Evolutionary conservation across 345 rosid species (phyloP), one percentile per base, ranked within the genome.

Genomic region (Eucalyptus curtisii): DNA sequence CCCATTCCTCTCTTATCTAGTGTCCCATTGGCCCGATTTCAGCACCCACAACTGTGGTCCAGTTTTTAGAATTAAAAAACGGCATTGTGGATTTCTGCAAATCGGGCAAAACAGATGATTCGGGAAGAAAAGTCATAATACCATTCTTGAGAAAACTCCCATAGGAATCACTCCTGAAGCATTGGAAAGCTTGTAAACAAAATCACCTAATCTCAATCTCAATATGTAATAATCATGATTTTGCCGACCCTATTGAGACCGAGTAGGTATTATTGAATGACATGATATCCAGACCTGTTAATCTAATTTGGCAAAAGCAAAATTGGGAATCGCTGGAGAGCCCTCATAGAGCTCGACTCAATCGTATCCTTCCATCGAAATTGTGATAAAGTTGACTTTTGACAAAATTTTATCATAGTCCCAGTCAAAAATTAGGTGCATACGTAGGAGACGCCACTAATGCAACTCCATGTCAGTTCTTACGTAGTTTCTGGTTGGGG

Each of bases 121-220:
- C 0, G 40, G 30, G 6, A 57, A 68, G 24, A 68, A 68, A 68
- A 16, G 22, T 31, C 42, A 31, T 37, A 1, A 17, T 68, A 33
- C 4, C 7, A 8, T 68, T 0, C 1, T 16, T 33, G 12, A 16
- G 1, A 33, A 68, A 33, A 33, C 7, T 33, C 7, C 24, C 2
- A 17, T 33, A 12, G 0, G 8, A 68, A 0, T 17, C 10, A 31
- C 8, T 68, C 13, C 1, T 1, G 7, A 4, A 37, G 7, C 3
- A 0, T 30, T 14, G 2, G 1, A 68, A 31, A 68, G 12, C 5
- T 68, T 19, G 6, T 17, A 24, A 68, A 2, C 24, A 68, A 33
- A 33, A 68, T 37, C 24, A 68, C 25, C 4, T 33, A 3, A 68
- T 68, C 44, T 68, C 44, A 19, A 31, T 31, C 22, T 33, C 22